Evolutionary conservation across 2,329 filamentous ascomycete genomes (phyloP).

Genomic region (Bimuria novae-zelandiae): DNA sequence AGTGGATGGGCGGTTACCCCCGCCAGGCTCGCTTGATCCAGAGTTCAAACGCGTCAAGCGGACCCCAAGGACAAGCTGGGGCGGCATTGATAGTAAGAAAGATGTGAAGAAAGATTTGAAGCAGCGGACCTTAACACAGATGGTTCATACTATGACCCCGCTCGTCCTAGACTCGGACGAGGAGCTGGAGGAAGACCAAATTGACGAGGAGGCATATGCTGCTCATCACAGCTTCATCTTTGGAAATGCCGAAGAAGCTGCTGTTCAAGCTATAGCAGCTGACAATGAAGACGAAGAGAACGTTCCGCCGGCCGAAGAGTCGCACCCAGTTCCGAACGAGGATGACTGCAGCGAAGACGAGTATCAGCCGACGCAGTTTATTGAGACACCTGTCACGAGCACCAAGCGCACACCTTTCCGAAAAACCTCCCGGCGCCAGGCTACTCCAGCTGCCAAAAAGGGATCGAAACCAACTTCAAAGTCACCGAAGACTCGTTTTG

Average conservation of each 20-base stretch:
- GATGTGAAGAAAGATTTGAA: conserved; percentile 26
- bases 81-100: conserved; percentile 18
- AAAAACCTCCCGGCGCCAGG: neutral
- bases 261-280: conserved; percentile 10
- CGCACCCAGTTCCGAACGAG: neutral
- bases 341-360: conserved; percentile 21
- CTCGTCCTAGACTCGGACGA: conserved; percentile 24
- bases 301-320: neutral
- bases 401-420: conserved; percentile 15
- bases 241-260: conserved; percentile 5
- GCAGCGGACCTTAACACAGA: conserved; percentile 43
- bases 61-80: conserved; percentile 25
- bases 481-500: conserved; percentile 26
- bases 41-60: conserved; percentile 31
- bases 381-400: conserved; percentile 24
- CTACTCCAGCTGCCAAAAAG: neutral
- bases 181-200: conserved; percentile 20
- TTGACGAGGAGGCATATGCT: conserved; percentile 7
- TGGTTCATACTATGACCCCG: conserved; percentile 34
- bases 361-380: conserved; percentile 37
- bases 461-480: conserved; percentile 1
- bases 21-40: conserved; percentile 24
- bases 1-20: conserved; percentile 29
- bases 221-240: conserved; percentile 1
- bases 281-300: conserved; percentile 9